Evolutionary conservation across 805 yeast species (phyloP).

Genomic region (Citeromyces nyonsensis): DNA sequence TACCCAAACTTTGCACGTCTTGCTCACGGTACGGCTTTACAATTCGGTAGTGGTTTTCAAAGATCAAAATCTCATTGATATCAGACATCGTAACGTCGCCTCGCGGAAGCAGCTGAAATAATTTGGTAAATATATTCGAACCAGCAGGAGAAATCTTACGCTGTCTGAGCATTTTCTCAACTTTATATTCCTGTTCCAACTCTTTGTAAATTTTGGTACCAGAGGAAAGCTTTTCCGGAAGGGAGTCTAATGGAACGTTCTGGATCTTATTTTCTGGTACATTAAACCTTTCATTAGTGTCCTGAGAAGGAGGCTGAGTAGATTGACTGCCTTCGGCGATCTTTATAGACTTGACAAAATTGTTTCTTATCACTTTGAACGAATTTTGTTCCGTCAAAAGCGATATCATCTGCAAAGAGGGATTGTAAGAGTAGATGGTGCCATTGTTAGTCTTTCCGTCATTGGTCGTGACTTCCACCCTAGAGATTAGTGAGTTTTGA

Average conservation of each 20-base stretch:
- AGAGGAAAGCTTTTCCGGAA: slow-evolving; percentile 6
- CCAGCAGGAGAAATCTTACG: slow-evolving; percentile 2
- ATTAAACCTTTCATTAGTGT: slow-evolving; percentile 9
- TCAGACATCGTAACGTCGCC: slow-evolving; percentile 16
- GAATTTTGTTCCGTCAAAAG: slow-evolving; percentile 14
- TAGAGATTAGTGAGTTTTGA: slow-evolving; percentile 8
- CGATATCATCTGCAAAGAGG: slow-evolving; percentile 25
- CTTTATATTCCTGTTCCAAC: slow-evolving; percentile 9
- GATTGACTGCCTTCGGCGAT: too few species aligned
- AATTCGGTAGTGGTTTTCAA: slow-evolving; percentile 18
- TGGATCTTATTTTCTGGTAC: slow-evolving; percentile 8
- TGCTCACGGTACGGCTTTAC: slow-evolving; percentile 22
- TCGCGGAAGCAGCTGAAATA: slow-evolving; percentile 12
- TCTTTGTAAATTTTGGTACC: slow-evolving; percentile 5
- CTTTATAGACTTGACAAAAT: slow-evolving; percentile 37
- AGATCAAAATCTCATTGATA: slow-evolving; percentile 18
- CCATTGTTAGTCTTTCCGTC: slow-evolving; percentile 48
- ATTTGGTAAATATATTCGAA: slow-evolving; percentile 5
- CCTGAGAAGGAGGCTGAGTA: slow-evolving; percentile 1
- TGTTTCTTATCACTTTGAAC: slow-evolving; percentile 38
- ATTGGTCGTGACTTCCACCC: slow-evolving; percentile 46
- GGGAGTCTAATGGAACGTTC: slow-evolving; percentile 7
- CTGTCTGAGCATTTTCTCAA: slow-evolving; percentile 7
- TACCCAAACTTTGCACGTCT: slow-evolving; percentile 10
- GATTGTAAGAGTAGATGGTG: slow-evolving; percentile 42